These are phyloP conservation scores for Protomyces arabidopsidicola DNA, from an alignment of 1,139 yeast species.

Conservation along the genomic window DNA sequence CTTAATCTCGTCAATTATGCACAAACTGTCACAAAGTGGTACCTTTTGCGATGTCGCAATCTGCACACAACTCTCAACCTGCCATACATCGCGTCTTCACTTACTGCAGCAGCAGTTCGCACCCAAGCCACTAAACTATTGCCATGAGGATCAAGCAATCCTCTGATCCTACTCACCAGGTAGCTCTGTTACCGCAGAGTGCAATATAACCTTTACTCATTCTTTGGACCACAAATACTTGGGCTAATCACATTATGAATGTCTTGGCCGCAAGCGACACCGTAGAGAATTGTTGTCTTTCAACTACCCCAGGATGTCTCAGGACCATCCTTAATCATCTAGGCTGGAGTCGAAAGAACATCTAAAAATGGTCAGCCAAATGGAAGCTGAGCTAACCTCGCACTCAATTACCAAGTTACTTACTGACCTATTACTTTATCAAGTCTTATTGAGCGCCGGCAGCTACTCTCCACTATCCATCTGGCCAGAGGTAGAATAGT, in stretches of 20 bases:
- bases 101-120: too few species aligned
- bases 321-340: not conserved
- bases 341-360: not conserved
- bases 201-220: not conserved
- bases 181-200: not conserved
- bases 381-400: not conserved
- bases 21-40: too few species aligned
- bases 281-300: too few species aligned
- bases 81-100: too few species aligned
- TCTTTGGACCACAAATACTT: not conserved
- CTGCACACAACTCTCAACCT: too few species aligned
- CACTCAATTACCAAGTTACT: not conserved
- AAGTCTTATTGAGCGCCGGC: not conserved
- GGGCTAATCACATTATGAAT: not conserved
- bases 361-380: not conserved
- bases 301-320: not conserved
- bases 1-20: too few species aligned
- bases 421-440: not conserved
- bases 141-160: not conserved
- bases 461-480: not conserved
- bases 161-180: not conserved
- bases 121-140: too few species aligned
- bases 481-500: not conserved
- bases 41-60: too few species aligned
- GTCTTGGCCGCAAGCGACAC: not conserved